Percentiles rank a stretch among this genome's conserved stretches.
Evolutionary conservation across 1,139 yeast genomes (phyloP).

Genomic region (Pichia terricola): DNA sequence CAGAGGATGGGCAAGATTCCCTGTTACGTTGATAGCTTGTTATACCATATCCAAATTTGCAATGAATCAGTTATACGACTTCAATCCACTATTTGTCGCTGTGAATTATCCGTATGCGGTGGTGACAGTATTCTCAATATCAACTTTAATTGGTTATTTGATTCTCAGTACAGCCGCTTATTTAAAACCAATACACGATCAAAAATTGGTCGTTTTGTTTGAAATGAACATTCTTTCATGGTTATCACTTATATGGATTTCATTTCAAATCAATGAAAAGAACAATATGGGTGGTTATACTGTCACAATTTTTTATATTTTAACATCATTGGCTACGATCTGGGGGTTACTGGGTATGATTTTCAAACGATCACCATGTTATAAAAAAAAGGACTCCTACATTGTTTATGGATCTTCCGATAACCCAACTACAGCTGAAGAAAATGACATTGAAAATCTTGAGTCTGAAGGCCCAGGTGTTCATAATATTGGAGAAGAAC

Average conservation of each 20-base stretch:
- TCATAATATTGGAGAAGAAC: conserved; percentile 4
- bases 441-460: background rate
- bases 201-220: conserved; percentile 56
- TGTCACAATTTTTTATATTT: conserved; percentile 39
- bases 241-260: conserved; percentile 41
- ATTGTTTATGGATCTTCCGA: conserved; percentile 7
- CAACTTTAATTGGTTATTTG: conserved; percentile 46
- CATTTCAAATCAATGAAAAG: conserved; percentile 34
- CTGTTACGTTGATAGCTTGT: conserved; percentile 43
- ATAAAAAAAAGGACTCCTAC: conserved; percentile 12
- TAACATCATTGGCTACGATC: conserved; percentile 42
- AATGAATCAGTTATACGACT: conserved; percentile 27
- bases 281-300: conserved; percentile 56
- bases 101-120: conserved; percentile 44
- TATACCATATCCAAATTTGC: conserved; percentile 29
- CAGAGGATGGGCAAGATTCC: conserved; percentile 44
- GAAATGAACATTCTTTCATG: conserved; percentile 51
- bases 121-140: conserved; percentile 34
- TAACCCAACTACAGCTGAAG: background rate
- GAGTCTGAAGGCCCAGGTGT: background rate
- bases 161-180: conserved; percentile 43
- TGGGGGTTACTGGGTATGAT: conserved; percentile 43
- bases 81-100: conserved; percentile 53
- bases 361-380: conserved; percentile 20
- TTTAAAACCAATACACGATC: conserved; percentile 56